Conservation (phyloP, 2,329 filamentous ascomycete genomes). For the Penicillium freii region DNA sequence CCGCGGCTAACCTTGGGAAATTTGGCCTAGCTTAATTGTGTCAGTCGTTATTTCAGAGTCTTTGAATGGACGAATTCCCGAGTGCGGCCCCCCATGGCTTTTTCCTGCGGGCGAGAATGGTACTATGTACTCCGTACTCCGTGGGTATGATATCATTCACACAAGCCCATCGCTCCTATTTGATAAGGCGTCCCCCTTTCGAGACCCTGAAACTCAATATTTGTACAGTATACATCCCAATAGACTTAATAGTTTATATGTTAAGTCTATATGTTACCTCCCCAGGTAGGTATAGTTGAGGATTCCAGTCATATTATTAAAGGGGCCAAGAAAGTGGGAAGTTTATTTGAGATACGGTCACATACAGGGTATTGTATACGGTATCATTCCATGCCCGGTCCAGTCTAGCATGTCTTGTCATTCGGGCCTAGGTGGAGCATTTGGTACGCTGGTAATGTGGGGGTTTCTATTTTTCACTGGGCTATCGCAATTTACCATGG, state of each 20-base stretch:
- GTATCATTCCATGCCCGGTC: neutral
- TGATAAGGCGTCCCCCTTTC: neutral
- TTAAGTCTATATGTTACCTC: no score
- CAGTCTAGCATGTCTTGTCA: constrained; percentile 1
- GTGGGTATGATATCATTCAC: constrained; percentile 5
- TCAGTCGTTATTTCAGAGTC: neutral
- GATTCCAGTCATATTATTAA: neutral
- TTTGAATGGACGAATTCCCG: neutral
- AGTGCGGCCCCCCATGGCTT: neutral
- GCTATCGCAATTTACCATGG: constrained; percentile 18
- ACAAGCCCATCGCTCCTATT: neutral
- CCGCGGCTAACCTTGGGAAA: neutral
- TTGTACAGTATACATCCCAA: neutral
- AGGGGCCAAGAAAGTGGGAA: neutral
- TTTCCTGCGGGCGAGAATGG: neutral
- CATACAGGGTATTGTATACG: neutral
- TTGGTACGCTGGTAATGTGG: constrained; percentile 12
- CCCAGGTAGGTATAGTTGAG: neutral
- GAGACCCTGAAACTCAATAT: neutral
- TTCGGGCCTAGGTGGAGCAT: neutral
- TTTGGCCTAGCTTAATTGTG: constrained; percentile 8
- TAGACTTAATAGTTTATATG: neutral
- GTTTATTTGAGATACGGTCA: neutral
- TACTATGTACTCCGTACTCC: neutral
- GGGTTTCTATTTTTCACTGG: constrained; percentile 4